Percentiles rank a stretch among this genome's conserved stretches.
Conservation (phyloP, 2,329 filamentous ascomycete species). For the Aspergillus phoenicis region DNA sequence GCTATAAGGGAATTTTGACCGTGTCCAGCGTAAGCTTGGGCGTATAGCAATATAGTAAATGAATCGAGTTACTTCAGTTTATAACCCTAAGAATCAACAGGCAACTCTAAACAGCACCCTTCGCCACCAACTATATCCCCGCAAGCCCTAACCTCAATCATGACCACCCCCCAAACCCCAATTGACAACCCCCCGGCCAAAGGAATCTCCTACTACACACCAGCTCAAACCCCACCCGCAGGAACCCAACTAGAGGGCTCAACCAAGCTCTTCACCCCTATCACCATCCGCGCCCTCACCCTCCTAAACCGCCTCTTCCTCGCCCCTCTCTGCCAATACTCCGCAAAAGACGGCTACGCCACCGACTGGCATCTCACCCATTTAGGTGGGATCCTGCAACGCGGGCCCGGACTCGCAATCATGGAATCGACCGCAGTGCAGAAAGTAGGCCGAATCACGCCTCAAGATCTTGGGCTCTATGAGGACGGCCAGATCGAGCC, state of each 20-base stretch:
- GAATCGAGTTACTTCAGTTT: no score
- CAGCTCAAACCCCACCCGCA: slow-evolving; percentile 38
- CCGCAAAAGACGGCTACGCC: slow-evolving; percentile 68
- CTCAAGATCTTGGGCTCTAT: slow-evolving; percentile 67
- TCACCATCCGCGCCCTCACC: slow-evolving; percentile 58
- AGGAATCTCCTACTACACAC: slow-evolving; percentile 46
- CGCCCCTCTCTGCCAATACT: slow-evolving; percentile 67
- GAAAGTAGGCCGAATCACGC: slow-evolving; percentile 78
- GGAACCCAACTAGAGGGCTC: slow-evolving; percentile 44
- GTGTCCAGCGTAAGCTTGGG: no score
- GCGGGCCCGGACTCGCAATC: slow-evolving; percentile 72
- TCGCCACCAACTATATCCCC: no score
- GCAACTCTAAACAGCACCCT: no score
- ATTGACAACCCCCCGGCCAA: slow-evolving; percentile 38
- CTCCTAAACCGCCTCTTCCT: slow-evolving; percentile 51
- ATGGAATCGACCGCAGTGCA: slow-evolving; percentile 78
- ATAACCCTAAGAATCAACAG: no score
- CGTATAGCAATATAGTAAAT: no score
- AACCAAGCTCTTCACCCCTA: slow-evolving; percentile 59
- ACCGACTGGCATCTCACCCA: slow-evolving; percentile 83
- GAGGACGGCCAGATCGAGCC: slow-evolving; percentile 77
- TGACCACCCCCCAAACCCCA: no score
- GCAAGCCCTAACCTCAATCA: no score
- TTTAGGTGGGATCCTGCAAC: slow-evolving; percentile 73
- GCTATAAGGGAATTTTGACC: no score